Conservation (phyloP, 31 red algal genomes). For the Asparagopsis taxiformis region DNA sequence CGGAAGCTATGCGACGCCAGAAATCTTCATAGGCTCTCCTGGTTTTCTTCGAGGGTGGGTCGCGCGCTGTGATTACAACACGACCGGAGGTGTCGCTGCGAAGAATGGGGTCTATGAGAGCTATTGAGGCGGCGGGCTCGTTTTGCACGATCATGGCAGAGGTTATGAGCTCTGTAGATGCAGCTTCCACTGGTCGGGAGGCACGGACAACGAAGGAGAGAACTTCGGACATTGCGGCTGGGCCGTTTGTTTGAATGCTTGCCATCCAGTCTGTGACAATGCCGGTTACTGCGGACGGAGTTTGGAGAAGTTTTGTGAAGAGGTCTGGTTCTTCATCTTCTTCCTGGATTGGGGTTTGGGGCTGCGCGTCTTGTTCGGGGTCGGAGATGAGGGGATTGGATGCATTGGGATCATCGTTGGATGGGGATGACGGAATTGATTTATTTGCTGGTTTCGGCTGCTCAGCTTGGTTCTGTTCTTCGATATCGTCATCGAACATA, state of each 20-base stretch:
- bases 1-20: slow-evolving; percentile 31
- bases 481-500: slow-evolving; percentile 1
- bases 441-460: neutral
- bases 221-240: slow-evolving; percentile 41
- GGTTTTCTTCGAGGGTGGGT: slow-evolving; percentile 23
- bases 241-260: slow-evolving; percentile 45
- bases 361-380: neutral
- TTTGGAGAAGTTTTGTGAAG: neutral
- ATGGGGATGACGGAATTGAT: neutral
- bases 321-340: slow-evolving; percentile 2
- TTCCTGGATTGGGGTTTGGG: neutral
- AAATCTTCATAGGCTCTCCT: slow-evolving; percentile 52
- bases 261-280: slow-evolving; percentile 45
- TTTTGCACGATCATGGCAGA: slow-evolving; percentile 33
- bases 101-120: slow-evolving; percentile 1
- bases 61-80: slow-evolving; percentile 21
- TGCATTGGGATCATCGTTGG: too few relatives aligned
- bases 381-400: neutral
- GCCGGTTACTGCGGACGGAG: slow-evolving; percentile 19
- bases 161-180: slow-evolving; percentile 6
- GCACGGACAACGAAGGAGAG: slow-evolving; percentile 44
- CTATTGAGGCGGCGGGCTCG: slow-evolving; percentile 11
- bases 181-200: slow-evolving; percentile 24
- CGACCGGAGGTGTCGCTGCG: slow-evolving; percentile 24
- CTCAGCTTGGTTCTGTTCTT: neutral